Conservation (phyloP, 2,329 filamentous ascomycete species). For the Aspergillus sp. region DNA sequence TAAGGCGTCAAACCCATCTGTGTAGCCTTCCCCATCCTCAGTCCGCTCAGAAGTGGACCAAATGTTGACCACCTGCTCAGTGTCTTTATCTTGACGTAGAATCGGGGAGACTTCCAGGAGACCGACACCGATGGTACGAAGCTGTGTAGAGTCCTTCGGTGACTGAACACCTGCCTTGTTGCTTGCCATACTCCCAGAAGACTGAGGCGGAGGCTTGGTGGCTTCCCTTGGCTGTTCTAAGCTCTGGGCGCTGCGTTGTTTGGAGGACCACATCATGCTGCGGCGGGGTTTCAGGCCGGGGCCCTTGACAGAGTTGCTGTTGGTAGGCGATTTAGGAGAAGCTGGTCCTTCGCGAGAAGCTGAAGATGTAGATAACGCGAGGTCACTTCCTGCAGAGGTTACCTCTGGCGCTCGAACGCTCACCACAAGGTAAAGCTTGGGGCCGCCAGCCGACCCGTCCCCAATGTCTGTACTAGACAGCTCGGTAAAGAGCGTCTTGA, state of each 20-base stretch:
- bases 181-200: conserved; percentile 31
- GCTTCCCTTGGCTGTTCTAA: conserved; percentile 31
- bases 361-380: conserved; percentile 29
- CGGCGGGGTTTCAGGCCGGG: conserved; percentile 39
- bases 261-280: conserved; percentile 47
- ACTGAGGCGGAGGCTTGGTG: conserved; percentile 29
- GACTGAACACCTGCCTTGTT: conserved; percentile 26
- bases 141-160: conserved; percentile 46
- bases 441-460: conserved; percentile 61
- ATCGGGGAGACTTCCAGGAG: conserved; percentile 73
- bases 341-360: conserved; percentile 35
- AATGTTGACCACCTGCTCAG: conserved; percentile 73
- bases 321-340: conserved; percentile 25
- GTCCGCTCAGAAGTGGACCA: conserved; percentile 65
- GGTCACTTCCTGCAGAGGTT: conserved; percentile 26
- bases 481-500: conserved; percentile 86
- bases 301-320: conserved; percentile 36
- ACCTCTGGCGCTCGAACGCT: conserved; percentile 67
- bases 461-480: conserved; percentile 73
- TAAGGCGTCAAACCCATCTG: conserved; percentile 70
- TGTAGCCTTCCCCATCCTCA: conserved; percentile 58
- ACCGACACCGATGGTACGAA: conserved; percentile 73
- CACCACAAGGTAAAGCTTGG: conserved; percentile 79
- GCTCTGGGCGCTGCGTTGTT: conserved; percentile 30
- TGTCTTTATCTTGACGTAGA: conserved; percentile 69